Base-by-base conservation (phyloP, 2,329 filamentous ascomycete genomes). In the Penicillium sp. region DNA sequence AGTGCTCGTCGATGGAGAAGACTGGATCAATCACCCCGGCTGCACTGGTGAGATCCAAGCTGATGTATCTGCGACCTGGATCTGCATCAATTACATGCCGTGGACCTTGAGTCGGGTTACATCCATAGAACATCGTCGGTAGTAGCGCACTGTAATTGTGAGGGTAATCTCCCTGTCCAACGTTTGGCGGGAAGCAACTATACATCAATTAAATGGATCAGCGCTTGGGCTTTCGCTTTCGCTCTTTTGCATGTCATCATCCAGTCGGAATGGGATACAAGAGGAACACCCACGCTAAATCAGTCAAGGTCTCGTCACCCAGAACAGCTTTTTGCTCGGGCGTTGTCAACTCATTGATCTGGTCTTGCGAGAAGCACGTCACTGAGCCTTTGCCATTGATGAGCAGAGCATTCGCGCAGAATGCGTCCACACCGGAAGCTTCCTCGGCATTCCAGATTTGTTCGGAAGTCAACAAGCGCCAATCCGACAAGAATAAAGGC, bases 341-440 rank as follows among this genome's bases (percentile, higher is more conserved):
- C 3, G 65, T 66, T 1, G 66, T 68, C 41, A 67, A 68, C 2
- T 67, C 57, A 28, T 69, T 63, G 32, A 64, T 56, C 24, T 54
- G 46, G 5, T 52, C 53, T 11, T 51, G 56, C 4, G 57, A 43
- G 1, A 61, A 49, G 29, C 63, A 65, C 11, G 52, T 54, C 7
- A 62, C 48, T 3, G 64, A 64, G 1, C 65, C 65, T 43, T 81
- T 79, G 25, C 82, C 82, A 49, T 85, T 84, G 43, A 85, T 71
- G 9, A 85, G 64, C 11, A 85, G 67, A 0, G 80, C 76, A 57
- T 84, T 81, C 52, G 79, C 79, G 66, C 82, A 85, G 0, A 73
- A 69, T 24, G 77, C 68, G 4, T 76, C 67, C 25, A 67, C 50
- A 0, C 64, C 66, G 9, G 63, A 58, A 5, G 58, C 55, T 28